Evolutionary conservation across 83 land plant genomes (phyloP).

Genomic region (Thuja plicata): DNA sequence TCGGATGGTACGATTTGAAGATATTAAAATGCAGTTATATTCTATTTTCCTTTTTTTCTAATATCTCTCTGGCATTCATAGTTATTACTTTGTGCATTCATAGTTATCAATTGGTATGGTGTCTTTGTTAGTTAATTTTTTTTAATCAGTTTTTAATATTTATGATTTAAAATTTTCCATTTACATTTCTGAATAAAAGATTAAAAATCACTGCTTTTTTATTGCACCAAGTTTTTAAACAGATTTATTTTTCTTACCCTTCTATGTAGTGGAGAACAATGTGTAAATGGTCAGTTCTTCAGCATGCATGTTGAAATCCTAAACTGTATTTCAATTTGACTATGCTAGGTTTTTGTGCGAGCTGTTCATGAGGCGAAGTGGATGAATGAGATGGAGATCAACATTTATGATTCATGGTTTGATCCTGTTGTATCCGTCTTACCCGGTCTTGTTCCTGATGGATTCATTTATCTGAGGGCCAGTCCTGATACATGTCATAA

Average conservation of each 20-base stretch:
- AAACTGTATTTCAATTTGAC: neutral
- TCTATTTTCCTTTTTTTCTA: neutral
- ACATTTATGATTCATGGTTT: constrained; percentile 99
- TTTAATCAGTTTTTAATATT: neutral
- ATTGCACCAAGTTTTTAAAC: neutral
- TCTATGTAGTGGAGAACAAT: neutral
- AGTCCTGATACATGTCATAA: constrained; percentile 93
- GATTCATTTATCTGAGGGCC: constrained; percentile 93
- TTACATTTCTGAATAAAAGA: neutral
- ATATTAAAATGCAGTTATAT: neutral
- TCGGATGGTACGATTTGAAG: constrained; percentile 65
- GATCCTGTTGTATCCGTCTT: constrained; percentile 90
- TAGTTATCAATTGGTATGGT: neutral
- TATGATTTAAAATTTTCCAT: neutral
- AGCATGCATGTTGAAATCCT: constrained; percentile 24
- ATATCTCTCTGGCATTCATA: neutral
- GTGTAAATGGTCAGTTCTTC: constrained; percentile 1
- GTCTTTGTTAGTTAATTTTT: neutral
- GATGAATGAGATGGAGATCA: constrained; percentile 98
- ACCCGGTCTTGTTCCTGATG: constrained; percentile 96
- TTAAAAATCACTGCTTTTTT: neutral
- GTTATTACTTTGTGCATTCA: neutral
- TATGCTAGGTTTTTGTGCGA: constrained; percentile 84
- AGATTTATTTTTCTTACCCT: neutral
- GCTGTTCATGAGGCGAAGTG: constrained; percentile 99